Base-by-base conservation (phyloP, 2,329 filamentous ascomycete species). In the Ceratocystiopsis sp. region DNA sequence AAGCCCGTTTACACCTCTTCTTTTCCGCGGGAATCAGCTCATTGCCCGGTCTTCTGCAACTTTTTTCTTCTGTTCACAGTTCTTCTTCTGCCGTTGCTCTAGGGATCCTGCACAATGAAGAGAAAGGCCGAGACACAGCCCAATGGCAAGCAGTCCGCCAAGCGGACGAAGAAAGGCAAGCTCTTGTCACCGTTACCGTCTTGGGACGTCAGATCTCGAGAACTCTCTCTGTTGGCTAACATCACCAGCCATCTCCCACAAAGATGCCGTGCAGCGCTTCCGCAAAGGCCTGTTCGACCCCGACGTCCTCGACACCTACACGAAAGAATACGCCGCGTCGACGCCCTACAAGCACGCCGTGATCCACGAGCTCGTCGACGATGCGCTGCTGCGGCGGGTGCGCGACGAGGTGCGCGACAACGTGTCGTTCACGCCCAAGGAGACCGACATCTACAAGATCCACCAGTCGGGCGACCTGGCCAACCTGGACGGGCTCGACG, bases 401-500 rank as follows among this genome's bases (percentile, higher is more conserved):
- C 86, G 91, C 57, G 65, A 73, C 55, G 91, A 98, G 65, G 89
- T 96, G 60, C 80, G 80, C 60, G 71, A 81, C 52, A 87, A 94
- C 57, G 83, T 98, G 52, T 79, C 84, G 52, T 98, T 98, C 65
- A 95, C 91, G 13, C 87, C 87, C 53, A 98, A 98, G 62, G 91
- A 98, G 63, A 98, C 91, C 40, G 91, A 98, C 60, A 98, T 98
- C 54, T 98, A 98, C 73, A 94, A 93, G 64, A 96, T 98, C 57
- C 87, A 95, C 70, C 91, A 98, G 67, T 96, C 89, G 5, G 91
- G 91, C 51, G 91, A 98, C 59, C 73, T 98, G 33, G 91, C 91
- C 39, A 98, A 98, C 62, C 76, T 98, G 46, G 89, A 95, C 61
- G 91, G 91, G 19, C 74, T 98, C 37, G 84, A 93, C 48, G 80